Evolutionary conservation across 148 eudicot genomes (phyloP), one percentile per base, ranked within the genome.

Genomic region (Suaeda aralocaspica): DNA sequence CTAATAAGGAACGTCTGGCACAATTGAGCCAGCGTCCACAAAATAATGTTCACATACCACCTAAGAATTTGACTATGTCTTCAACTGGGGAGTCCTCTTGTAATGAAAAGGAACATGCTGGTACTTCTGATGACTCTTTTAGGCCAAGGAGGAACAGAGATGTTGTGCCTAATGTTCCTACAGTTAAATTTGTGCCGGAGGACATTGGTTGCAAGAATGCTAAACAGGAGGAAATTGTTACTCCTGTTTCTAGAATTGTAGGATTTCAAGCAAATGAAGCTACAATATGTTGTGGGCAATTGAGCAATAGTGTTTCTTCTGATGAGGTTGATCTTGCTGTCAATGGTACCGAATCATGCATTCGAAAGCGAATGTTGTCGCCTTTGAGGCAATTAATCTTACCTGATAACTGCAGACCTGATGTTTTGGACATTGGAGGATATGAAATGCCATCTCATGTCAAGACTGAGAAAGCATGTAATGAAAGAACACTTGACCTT

Each of bases 241-340:
- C 70, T 71, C 87, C 92, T 76, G 73, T 72, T 60, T 76, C 89
- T 53, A 86, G 92, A 71, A 78, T 85, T 72, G 82, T 89, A 70
- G 92, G 96, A 49, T 88, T 90, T 70, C 72, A 81, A 55, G 81
- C 82, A 66, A 51, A 73, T 68, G 70, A 67, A 36, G 75, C 64
- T 50, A 45, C 69, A 19, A 28, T 69, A 25, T 30, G 67, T 36
- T 48, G 62, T 34, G 75, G 53, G 15, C 21, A 57, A 39, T 42
- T 59, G 57, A 73, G 72, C 74, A 72, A 55, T 46, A 42, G 44
- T 69, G 76, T 65, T 31, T 76, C 82, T 66, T 71, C 84, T 74
- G 51, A 68, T 45, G 69, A 58, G 66, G 60, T 44, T 77, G 72
- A 48, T 66, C 28, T 24, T 26, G 68, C 56, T 29, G 63, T 64